Conservation (phyloP, 306 rosid genomes). For the Inga oerstediana region DNA sequence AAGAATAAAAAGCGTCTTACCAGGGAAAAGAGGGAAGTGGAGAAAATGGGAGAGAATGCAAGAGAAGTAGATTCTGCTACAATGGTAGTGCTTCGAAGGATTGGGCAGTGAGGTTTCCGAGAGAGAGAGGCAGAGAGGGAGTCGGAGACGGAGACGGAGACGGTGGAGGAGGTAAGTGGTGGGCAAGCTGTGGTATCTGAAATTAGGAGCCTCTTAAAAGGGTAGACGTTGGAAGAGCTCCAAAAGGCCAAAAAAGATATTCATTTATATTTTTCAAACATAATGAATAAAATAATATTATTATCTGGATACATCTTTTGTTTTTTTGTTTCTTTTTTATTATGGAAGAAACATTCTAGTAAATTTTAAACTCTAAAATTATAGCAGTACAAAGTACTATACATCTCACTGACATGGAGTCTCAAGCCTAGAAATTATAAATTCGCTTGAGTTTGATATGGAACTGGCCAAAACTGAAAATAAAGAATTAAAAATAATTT, state of each 20-base stretch:
- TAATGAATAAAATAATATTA: conserved; percentile 5
- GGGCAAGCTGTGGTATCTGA: conserved; percentile 58
- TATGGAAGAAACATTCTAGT: neutral
- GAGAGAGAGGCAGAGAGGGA: neutral
- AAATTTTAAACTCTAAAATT: neutral
- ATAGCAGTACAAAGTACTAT: neutral
- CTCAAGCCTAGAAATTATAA: neutral
- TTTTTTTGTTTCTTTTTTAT: neutral
- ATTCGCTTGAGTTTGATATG: neutral
- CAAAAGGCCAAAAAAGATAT: conserved; percentile 31
- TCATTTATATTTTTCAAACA: conserved; percentile 7
- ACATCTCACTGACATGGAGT: neutral
- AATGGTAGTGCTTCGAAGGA: conserved; percentile 21
- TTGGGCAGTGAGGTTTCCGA: conserved; percentile 25
- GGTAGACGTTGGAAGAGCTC: conserved; percentile 53
- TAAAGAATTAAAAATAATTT: too few species aligned
- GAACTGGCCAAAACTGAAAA: neutral
- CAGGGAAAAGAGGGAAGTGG: conserved; percentile 31
- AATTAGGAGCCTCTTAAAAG: conserved; percentile 69
- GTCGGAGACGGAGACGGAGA: conserved; percentile 3
- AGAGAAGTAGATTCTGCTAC: neutral
- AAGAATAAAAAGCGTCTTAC: conserved; percentile 47
- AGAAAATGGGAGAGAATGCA: conserved; percentile 3
- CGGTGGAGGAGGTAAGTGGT: conserved; percentile 18
- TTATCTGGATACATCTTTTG: neutral